Conservation (phyloP, 176 grass and related monocot genomes). For the Lolium multiflorum region DNA sequence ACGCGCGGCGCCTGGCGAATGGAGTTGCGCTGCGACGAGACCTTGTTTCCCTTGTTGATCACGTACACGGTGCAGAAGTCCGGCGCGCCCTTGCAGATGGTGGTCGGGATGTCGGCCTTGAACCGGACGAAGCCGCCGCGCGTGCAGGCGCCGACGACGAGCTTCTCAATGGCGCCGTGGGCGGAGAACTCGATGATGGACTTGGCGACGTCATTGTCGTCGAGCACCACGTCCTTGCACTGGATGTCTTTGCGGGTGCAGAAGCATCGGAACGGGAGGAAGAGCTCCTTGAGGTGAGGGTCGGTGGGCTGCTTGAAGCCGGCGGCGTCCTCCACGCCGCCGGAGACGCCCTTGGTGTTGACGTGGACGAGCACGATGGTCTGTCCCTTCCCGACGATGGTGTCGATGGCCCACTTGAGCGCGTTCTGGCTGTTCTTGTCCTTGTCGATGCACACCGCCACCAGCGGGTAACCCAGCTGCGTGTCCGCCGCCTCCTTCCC, state of each 20-base stretch:
- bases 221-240: conserved; percentile 82
- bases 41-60: conserved; percentile 85
- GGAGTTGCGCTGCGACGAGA: conserved; percentile 51
- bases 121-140: conserved; percentile 74
- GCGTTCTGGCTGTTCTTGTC: conserved; percentile 83
- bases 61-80: conserved; percentile 87
- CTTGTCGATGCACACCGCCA: conserved; percentile 86
- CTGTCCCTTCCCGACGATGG: conserved; percentile 64
- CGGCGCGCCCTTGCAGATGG: conserved; percentile 71
- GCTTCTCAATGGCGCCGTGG: conserved; percentile 65
- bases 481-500: conserved; percentile 8
- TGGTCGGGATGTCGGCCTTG: conserved; percentile 73
- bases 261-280: conserved; percentile 86
- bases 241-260: conserved; percentile 69
- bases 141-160: conserved; percentile 70
- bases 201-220: conserved; percentile 77
- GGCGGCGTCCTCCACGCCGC: conserved; percentile 54
- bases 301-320: conserved; percentile 73
- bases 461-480: conserved; percentile 46
- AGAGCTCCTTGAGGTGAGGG: conserved; percentile 58
- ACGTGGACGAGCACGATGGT: conserved; percentile 82
- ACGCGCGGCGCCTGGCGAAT: conserved; percentile 63
- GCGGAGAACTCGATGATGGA: conserved; percentile 69
- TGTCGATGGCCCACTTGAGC: conserved; percentile 82
- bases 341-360: conserved; percentile 67